Evolutionary conservation across 1,139 yeast species (phyloP).

Genomic region (Wickerhamiella infanticola): DNA sequence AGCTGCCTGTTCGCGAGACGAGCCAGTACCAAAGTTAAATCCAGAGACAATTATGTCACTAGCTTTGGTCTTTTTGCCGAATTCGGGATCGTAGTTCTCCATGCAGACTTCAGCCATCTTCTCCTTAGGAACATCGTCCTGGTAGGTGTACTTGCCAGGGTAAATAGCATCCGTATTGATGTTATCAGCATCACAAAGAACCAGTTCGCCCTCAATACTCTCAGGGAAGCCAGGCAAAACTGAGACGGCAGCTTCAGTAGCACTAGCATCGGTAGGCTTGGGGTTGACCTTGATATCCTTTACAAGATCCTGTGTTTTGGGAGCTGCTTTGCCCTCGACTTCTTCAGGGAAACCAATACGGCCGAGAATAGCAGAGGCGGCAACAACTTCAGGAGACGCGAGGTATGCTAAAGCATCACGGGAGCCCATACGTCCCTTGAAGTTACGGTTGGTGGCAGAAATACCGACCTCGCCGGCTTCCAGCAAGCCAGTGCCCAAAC

Average conservation of each 20-base stretch:
- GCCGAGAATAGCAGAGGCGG: slow-evolving; percentile 92
- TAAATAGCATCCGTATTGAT: slow-evolving; percentile 97
- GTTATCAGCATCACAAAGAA: slow-evolving; percentile 92
- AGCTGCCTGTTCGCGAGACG: slow-evolving; percentile 99
- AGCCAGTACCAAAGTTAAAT: slow-evolving; percentile 93
- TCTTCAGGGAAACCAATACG: slow-evolving; percentile 88
- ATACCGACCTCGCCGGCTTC: slow-evolving; percentile 96
- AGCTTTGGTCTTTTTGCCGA: slow-evolving; percentile 60
- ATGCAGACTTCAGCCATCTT: slow-evolving; percentile 98
- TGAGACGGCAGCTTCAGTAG: slow-evolving; percentile 37
- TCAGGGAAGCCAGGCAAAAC: slow-evolving; percentile 85
- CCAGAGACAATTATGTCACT: slow-evolving; percentile 89
- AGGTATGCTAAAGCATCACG: slow-evolving; percentile 89
- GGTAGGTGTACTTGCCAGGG: slow-evolving; percentile 97
- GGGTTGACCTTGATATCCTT: slow-evolving; percentile 4
- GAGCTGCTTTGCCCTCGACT: slow-evolving; percentile 42
- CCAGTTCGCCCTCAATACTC: slow-evolving; percentile 74
- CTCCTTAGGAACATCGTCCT: slow-evolving; percentile 86
- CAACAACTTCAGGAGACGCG: slow-evolving; percentile 96
- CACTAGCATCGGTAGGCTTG: slow-evolving; percentile 27
- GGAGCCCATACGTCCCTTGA: slow-evolving; percentile 98
- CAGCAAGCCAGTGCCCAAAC: slow-evolving; percentile 83
- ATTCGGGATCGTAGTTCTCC: slow-evolving; percentile 94
- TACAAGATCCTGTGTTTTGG: slow-evolving; percentile 30
- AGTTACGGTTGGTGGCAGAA: slow-evolving; percentile 94